phyloP scores from a whole-genome alignment of 1,139 yeast genomes.

The Neolecta irregularis region DNA sequence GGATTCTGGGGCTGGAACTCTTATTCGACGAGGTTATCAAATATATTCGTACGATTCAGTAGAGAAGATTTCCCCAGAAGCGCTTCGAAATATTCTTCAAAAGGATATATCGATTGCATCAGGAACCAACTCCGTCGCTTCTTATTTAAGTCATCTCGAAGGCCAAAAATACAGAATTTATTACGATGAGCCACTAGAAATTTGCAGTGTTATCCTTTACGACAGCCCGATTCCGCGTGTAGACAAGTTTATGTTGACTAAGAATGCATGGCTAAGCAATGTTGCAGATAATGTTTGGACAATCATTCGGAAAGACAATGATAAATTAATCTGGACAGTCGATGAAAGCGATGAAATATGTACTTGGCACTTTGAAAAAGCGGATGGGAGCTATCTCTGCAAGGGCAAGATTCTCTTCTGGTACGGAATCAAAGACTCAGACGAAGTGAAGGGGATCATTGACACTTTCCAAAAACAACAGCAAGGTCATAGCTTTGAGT shows the following conservation, averaged over 20 bases:
- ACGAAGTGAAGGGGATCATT: too few relatives aligned
- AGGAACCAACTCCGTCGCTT: constrained; percentile 62
- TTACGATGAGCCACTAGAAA: constrained; percentile 93
- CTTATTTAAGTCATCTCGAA: constrained; percentile 50
- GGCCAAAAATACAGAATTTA: constrained; percentile 51
- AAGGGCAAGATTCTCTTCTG: constrained; percentile 85
- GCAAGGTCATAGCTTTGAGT: constrained; percentile 11
- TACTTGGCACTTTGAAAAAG: constrained; percentile 80
- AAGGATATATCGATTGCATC: constrained; percentile 62
- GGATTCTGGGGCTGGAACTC: constrained; percentile 97
- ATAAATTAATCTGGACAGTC: constrained; percentile 71
- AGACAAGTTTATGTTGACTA: constrained; percentile 75
- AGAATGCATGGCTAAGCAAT: constrained; percentile 92
- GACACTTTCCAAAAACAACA: too few relatives aligned
- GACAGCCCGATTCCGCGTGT: constrained; percentile 46
- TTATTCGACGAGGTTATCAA: constrained; percentile 93
- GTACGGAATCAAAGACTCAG: constrained; percentile 55
- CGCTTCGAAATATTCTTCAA: constrained; percentile 60
- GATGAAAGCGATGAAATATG: constrained; percentile 82
- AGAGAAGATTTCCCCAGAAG: constrained; percentile 55
- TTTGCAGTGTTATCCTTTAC: constrained; percentile 61
- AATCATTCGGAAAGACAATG: constrained; percentile 60
- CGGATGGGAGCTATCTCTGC: constrained; percentile 85
- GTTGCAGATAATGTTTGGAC: constrained; percentile 89
- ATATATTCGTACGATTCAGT: constrained; percentile 51